A percentile compares a stretch with the other conserved stretches of the same genome.
Evolutionary conservation across 1,284 basidiomycete species (phyloP).

Genomic region (Moesziomyces globuligerus): DNA sequence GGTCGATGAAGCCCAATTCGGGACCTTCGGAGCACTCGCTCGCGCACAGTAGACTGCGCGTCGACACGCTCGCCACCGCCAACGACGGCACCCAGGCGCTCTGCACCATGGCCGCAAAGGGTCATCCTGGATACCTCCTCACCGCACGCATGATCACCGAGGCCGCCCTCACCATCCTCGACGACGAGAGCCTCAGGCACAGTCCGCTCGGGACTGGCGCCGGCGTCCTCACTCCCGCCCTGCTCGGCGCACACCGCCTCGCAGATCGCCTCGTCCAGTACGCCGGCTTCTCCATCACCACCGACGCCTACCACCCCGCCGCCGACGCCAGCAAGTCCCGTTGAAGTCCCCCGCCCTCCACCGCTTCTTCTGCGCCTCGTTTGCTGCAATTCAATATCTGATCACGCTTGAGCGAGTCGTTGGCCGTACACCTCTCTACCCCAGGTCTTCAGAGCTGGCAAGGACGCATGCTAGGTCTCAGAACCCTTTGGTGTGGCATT

Average conservation of each 20-base stretch:
- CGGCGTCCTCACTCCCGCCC: slow-evolving; percentile 81
- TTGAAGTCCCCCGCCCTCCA: slow-evolving; percentile 13
- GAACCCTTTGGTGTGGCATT: no score
- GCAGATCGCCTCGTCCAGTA: slow-evolving; percentile 75
- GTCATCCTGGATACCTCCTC: slow-evolving; percentile 82
- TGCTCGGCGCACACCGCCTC: slow-evolving; percentile 78
- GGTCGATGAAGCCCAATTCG: slow-evolving; percentile 24
- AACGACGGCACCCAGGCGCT: slow-evolving; percentile 71
- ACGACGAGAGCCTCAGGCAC: slow-evolving; percentile 69
- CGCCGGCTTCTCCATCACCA: slow-evolving; percentile 72
- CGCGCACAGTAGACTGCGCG: slow-evolving; percentile 6
- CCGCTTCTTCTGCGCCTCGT: no score
- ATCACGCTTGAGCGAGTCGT: no score
- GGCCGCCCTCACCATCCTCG: slow-evolving; percentile 76
- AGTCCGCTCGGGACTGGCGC: slow-evolving; percentile 73
- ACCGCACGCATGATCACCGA: slow-evolving; percentile 80
- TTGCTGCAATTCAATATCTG: no score
- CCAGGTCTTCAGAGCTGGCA: no score
- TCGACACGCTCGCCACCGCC: slow-evolving; percentile 68
- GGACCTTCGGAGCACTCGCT: slow-evolving; percentile 25
- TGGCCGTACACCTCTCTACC: no score
- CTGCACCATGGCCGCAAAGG: slow-evolving; percentile 75
- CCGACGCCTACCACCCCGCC: slow-evolving; percentile 17
- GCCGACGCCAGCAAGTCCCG: slow-evolving; percentile 16
- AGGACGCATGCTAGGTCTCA: no score